phyloP scores from a whole-genome alignment of 352 stramenopile species.

The Globisporangium acanthophoron region DNA sequence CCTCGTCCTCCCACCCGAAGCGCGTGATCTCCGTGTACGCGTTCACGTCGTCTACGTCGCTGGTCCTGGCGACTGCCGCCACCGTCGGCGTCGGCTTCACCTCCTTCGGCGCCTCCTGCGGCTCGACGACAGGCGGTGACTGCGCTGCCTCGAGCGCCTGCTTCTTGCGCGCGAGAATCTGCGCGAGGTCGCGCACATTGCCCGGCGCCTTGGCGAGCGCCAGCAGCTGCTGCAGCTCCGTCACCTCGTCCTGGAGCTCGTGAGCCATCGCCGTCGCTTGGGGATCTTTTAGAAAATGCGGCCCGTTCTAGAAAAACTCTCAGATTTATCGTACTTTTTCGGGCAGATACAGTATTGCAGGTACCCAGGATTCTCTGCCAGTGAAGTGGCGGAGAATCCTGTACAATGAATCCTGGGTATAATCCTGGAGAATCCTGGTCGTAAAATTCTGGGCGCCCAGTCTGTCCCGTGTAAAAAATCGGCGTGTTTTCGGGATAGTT shows the following conservation, averaged over 20 bases:
- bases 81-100: neutral
- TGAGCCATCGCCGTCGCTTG: conserved; percentile 15
- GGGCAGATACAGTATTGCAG: too few species aligned
- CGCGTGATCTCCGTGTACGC: conserved; percentile 81
- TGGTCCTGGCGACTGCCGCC: conserved; percentile 11
- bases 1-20: conserved; percentile 86
- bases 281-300: neutral
- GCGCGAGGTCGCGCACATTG: conserved; percentile 57
- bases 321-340: too few species aligned
- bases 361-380: too few species aligned
- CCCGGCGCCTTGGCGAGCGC: conserved; percentile 40
- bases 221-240: conserved; percentile 65
- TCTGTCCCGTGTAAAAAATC: too few species aligned
- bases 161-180: conserved; percentile 59
- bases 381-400: too few species aligned
- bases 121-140: conserved; percentile 9
- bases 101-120: neutral
- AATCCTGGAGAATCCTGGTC: too few species aligned
- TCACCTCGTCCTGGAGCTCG: conserved; percentile 43
- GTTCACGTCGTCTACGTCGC: conserved; percentile 29
- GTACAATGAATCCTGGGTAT: too few species aligned
- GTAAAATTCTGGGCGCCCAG: too few species aligned
- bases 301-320: neutral
- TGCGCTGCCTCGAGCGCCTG: conserved; percentile 24
- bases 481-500: too few species aligned